These are phyloP conservation scores for Tulasnella sp. DNA, from an alignment of 768 basidiomycete genomes.

Conservation along the genomic window DNA sequence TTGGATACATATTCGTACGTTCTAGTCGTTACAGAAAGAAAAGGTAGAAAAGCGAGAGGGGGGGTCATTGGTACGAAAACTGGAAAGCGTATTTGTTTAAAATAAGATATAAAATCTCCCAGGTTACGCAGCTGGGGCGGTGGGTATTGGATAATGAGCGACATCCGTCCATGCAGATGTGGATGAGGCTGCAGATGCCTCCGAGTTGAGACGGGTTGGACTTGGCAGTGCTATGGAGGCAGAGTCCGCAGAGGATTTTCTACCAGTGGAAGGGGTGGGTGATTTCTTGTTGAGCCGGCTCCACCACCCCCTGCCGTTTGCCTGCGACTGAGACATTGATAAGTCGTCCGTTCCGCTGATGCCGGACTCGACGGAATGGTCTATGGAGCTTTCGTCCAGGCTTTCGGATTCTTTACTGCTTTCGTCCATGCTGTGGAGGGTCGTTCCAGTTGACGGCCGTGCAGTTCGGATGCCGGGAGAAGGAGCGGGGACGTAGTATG, in stretches of 20 bases:
- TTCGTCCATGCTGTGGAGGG: not conserved
- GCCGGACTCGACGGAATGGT: constrained; percentile 5
- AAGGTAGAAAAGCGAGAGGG: not conserved
- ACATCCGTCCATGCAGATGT: constrained; percentile 13
- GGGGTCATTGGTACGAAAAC: not conserved
- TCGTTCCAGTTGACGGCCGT: not conserved
- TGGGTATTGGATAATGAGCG: not conserved
- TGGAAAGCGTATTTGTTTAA: not conserved
- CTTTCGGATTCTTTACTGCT: not conserved
- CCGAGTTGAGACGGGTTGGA: not conserved
- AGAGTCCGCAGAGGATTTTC: not conserved
- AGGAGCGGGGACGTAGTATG: constrained; percentile 31
- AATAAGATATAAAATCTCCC: not conserved
- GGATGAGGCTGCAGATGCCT: not conserved
- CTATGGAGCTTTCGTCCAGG: not conserved
- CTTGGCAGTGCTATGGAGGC: not conserved
- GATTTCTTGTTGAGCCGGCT: not conserved
- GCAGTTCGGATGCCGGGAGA: not conserved
- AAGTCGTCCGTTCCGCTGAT: not conserved
- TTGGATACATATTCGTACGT: not conserved
- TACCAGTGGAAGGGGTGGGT: not conserved
- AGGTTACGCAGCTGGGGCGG: not conserved
- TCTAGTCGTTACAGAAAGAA: not conserved
- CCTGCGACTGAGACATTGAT: not conserved
- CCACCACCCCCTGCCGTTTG: not conserved